Percentiles rank a stretch among this genome's conserved stretches.
Evolutionary conservation across 176 grass and related monocot species (phyloP).

Genomic region (Luzula sylvatica): DNA sequence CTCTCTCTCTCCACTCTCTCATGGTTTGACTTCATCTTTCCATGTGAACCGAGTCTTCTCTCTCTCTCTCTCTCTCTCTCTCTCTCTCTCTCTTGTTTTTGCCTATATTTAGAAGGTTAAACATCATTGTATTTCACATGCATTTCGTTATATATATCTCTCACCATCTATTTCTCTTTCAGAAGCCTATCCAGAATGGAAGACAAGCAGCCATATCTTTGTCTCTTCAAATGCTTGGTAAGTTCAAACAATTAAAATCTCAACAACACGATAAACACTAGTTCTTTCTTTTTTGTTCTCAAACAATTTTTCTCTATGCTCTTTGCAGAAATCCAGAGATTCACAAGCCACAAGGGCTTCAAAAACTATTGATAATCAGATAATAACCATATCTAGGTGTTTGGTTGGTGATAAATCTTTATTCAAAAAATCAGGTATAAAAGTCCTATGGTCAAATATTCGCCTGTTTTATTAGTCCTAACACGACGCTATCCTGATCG

Average conservation of each 20-base stretch:
- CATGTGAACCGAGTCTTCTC: constrained; percentile 13
- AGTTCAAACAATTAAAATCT: not conserved
- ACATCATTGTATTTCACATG: not conserved
- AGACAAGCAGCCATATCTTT: not conserved
- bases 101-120: constrained; percentile 2
- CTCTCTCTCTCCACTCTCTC: constrained; percentile 2
- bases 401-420: not conserved
- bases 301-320: not conserved
- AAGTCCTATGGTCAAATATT: not conserved
- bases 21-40: not conserved
- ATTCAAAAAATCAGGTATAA: not conserved
- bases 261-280: not conserved
- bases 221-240: constrained; percentile 4
- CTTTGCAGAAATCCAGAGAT: constrained; percentile 7
- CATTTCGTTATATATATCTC: not conserved
- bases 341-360: not conserved
- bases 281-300: not conserved
- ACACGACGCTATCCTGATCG: constrained; percentile 54
- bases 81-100: constrained; percentile 1
- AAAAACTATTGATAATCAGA: not conserved
- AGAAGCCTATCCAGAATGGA: constrained; percentile 1
- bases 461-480: not conserved
- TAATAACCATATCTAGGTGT: not conserved
- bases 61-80: no score
- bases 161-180: constrained; percentile 18